Evolutionary conservation across 2,329 filamentous ascomycete species (phyloP), one percentile per base, ranked within the genome.

Genomic region (Pestalotiopsis sp.): DNA sequence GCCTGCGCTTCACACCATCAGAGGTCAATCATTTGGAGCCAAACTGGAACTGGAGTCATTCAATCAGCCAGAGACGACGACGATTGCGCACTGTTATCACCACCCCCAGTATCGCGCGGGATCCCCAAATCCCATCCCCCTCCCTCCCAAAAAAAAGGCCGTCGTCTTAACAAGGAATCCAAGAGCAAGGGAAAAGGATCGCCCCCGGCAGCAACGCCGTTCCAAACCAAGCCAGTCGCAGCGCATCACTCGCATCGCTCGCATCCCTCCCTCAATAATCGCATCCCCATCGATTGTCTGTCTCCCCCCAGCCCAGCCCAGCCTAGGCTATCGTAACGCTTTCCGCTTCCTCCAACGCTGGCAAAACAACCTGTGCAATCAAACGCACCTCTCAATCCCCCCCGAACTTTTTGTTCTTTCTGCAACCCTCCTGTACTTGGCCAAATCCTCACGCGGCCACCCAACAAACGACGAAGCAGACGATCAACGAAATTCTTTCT

Each of bases 301-400:
- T 52, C 17, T 3, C 17, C 20, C 14, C 17, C 45, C 45, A 52
- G 45, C 45, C 45, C 45, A 52, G 45, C 14, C 45, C 45, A 52
- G 45, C 45, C 45, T n/a, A 52, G 45, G 45, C 45, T 52, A 63
- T 39, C 65, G 68, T 64, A 68, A 68, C 63, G 41, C 66, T 66
- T 69, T 71, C 70, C 72, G 69, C 64, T 69, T 49, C 64, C 45
- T 59, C 17, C 57, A 38, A 57, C 64, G 59, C 36, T 41, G 64
- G 56, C 64, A 58, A 67, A 69, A 69, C 68, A 69, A 69, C 58
- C 68, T 52, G 59, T 67, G 68, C 64, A 67, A 66, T 69, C 68
- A 69, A 66, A 41, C 27, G 68, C 64, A 52, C 20, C 45, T 20
- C 45, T n/a, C 20, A 27, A 4, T 27, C 25, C 63, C 17, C 59